Conservation (phyloP, 2,329 filamentous ascomycete species). For the Hirsutella thompsonii region DNA sequence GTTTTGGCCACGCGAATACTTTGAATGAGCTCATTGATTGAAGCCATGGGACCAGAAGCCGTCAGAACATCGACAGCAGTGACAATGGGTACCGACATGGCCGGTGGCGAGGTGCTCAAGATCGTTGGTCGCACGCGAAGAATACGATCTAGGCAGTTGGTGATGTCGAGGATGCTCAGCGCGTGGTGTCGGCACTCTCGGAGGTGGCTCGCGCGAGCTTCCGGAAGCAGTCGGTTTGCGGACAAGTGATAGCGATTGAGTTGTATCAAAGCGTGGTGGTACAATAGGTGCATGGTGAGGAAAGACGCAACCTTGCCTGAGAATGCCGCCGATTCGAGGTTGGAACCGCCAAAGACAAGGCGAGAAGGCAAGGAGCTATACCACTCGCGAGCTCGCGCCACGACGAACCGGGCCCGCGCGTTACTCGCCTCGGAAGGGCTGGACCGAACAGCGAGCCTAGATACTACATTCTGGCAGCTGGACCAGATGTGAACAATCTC, state of each 20-base stretch:
- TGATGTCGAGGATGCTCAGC: constrained; percentile 34
- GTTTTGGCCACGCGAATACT: constrained; percentile 38
- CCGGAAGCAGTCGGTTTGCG: constrained; percentile 21
- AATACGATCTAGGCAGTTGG: constrained; percentile 25
- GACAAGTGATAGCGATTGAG: constrained; percentile 47
- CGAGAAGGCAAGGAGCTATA: constrained; percentile 38
- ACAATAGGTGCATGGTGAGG: constrained; percentile 53
- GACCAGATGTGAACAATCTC: constrained; percentile 53
- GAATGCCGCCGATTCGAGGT: constrained; percentile 41
- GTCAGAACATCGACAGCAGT: constrained; percentile 55
- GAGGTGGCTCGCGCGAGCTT: constrained; percentile 30
- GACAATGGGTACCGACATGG: constrained; percentile 47
- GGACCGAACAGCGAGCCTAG: constrained; percentile 21
- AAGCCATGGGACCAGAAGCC: constrained; percentile 39
- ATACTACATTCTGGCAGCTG: constrained; percentile 47
- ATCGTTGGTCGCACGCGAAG: constrained; percentile 17
- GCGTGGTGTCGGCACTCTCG: constrained; percentile 38
- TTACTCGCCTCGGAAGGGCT: constrained; percentile 14
- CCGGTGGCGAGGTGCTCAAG: constrained; percentile 39
- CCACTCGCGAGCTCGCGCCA: constrained; percentile 45
- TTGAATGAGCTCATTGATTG: constrained; percentile 38
- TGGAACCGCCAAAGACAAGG: constrained; percentile 40
- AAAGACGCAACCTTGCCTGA: constrained; percentile 43
- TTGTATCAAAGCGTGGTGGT: constrained; percentile 50
- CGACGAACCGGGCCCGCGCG: constrained; percentile 29